Percentiles rank a stretch among this genome's conserved stretches.
Evolutionary conservation across 2,329 filamentous ascomycete species (phyloP).

Genomic region (Microascus cirrosus): DNA sequence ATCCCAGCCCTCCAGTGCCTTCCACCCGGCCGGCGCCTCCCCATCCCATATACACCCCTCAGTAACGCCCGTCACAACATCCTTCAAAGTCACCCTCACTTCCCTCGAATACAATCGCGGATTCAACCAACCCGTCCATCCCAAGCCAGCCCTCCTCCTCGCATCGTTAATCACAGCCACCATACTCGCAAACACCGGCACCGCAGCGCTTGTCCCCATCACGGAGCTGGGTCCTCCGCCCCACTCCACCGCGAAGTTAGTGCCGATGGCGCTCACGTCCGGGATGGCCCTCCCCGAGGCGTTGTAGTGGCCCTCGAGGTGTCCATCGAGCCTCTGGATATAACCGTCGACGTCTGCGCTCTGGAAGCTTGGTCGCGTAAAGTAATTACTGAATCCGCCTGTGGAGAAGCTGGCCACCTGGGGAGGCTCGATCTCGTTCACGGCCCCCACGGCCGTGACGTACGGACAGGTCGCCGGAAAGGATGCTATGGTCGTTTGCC

Average conservation of each 20-base stretch:
- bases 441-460: constrained; percentile 56
- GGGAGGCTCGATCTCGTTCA: constrained; percentile 25
- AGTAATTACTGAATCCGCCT: constrained; percentile 43
- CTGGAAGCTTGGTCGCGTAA: constrained; percentile 34
- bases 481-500: constrained; percentile 42
- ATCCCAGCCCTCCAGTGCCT: constrained; percentile 32
- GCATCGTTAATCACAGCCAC: constrained; percentile 43
- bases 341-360: constrained; percentile 26
- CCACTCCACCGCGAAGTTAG: constrained; percentile 35
- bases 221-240: constrained; percentile 16
- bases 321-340: constrained; percentile 23
- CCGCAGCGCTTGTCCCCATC: constrained; percentile 37
- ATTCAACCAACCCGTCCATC: constrained; percentile 42
- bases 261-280: constrained; percentile 43
- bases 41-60: constrained; percentile 23
- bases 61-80: constrained; percentile 28
- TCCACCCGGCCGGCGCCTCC: constrained; percentile 27
- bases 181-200: constrained; percentile 42
- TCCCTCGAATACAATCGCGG: constrained; percentile 28
- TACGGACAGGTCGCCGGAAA: constrained; percentile 61
- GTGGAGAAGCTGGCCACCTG: constrained; percentile 31
- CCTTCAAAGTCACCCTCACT: constrained; percentile 24
- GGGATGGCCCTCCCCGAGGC: constrained; percentile 33
- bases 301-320: constrained; percentile 33
- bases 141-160: constrained; percentile 34